A percentile compares a stretch with the other conserved stretches of the same genome.
These are phyloP conservation scores for Erythrophleum fordii DNA, from an alignment of 306 rosid species.

Conservation along the genomic window DNA sequence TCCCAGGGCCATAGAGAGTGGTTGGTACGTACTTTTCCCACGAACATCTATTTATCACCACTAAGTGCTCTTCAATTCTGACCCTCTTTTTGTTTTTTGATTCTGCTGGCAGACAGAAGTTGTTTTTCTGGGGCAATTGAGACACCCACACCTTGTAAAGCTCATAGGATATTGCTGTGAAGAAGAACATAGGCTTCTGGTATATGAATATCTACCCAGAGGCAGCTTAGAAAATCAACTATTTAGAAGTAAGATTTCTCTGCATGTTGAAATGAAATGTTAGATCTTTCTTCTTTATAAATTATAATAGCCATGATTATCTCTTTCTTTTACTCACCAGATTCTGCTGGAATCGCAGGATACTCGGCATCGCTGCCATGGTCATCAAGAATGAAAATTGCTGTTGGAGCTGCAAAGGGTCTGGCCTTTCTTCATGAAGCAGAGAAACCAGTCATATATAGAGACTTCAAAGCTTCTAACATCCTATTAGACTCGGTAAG, in stretches of 20 bases:
- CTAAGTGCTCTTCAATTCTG: background rate
- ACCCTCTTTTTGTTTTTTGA: slow-evolving; percentile 8
- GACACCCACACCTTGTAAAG: slow-evolving; percentile 90
- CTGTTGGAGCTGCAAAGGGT: slow-evolving; percentile 92
- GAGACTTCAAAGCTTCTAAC: slow-evolving; percentile 92
- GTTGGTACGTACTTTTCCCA: slow-evolving; percentile 61
- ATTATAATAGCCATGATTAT: too few species aligned
- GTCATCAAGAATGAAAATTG: slow-evolving; percentile 95
- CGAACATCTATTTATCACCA: background rate
- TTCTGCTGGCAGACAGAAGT: slow-evolving; percentile 75
- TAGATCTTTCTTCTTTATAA: too few species aligned
- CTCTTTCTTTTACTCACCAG: background rate
- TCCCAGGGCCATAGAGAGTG: slow-evolving; percentile 88
- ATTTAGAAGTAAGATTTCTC: slow-evolving; percentile 69
- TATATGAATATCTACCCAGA: slow-evolving; percentile 87
- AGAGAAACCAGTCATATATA: slow-evolving; percentile 78
- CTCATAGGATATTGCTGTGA: slow-evolving; percentile 87
- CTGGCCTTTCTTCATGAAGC: slow-evolving; percentile 88
- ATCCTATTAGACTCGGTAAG: slow-evolving; percentile 85
- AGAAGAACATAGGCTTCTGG: slow-evolving; percentile 86
- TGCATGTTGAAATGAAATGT: too few species aligned
- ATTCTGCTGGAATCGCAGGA: slow-evolving; percentile 48
- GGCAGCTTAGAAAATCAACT: slow-evolving; percentile 94
- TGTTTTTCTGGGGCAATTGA: slow-evolving; percentile 80
- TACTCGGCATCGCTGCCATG: slow-evolving; percentile 72